Base-by-base conservation (phyloP, 1,284 basidiomycete species). In the Flammula alnicola region DNA sequence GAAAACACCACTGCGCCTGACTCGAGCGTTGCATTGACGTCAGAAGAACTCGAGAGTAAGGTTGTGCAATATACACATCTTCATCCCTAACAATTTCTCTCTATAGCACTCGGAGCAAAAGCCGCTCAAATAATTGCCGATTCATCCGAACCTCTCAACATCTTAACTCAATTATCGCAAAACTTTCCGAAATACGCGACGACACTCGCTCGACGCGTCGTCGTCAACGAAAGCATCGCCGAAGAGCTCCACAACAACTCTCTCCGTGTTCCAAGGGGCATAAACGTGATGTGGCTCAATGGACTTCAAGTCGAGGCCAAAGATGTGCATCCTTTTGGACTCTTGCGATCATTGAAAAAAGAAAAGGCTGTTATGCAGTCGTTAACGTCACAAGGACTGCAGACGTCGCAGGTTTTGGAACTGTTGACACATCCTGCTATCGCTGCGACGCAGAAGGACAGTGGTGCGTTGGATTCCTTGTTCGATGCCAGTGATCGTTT, bases 171-270 rank as follows among this genome's bases (percentile, higher is more conserved):
- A n/a, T 77, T 97, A 23, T 79, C 89, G 0, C 89, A 95, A 63
- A 86, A 94, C 68, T 94, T 97, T 69, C 95, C 95, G 0, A 88
- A 84, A 65, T 94, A 95, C 63, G 84, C 86, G 0, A 76, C 84
- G 1, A 73, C 84, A 5, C 71, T 95, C 33, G 78, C 88, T 2
- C 79, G 89, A 25, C 82, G 86, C 51, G 80, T 93, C 44, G 56
- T 68, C 1, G 68, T 83, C 4, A 76, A 80, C 43, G 64, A 70
- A 11, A 74, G 70, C 11, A 63, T 96, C n/a, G 57, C 65, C 3
- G 65, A 75, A 0, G 91, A 93, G 62, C 66, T 90, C 1, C 62
- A 74, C 20, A 65, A 63, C 3, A 88, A 93, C 53, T 76, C 80
- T 53, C 58, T 68, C 14, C 81, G 75, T 57, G 78, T 72, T 7